Percentiles rank a stretch among this genome's conserved stretches.
phyloP scores from a whole-genome alignment of 1,284 basidiomycete species.

The Golubevia sp. region DNA sequence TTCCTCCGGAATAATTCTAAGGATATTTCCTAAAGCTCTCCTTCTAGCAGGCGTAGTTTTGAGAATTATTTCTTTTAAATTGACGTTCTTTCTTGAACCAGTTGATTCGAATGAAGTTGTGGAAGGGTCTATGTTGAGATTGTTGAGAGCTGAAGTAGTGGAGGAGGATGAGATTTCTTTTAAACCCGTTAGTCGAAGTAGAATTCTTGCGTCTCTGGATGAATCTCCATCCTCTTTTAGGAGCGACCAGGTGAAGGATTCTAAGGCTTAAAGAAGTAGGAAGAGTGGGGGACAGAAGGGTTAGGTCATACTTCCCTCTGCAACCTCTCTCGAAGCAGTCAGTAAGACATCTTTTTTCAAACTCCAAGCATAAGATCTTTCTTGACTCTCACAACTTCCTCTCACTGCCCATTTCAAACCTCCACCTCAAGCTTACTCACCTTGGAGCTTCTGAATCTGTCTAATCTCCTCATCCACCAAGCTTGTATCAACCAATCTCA shows the following conservation, averaged over 20 bases:
- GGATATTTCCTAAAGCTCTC: no score
- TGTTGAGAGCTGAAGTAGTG: background rate
- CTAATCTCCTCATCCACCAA: slow-evolving; percentile 47
- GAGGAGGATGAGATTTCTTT: no score
- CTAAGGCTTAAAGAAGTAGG: slow-evolving; percentile 13
- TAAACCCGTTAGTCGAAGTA: slow-evolving; percentile 22
- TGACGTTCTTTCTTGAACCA: background rate
- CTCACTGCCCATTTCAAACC: no score
- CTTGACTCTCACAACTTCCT: no score
- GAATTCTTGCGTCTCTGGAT: slow-evolving; percentile 27
- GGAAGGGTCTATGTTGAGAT: background rate
- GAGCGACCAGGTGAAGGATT: slow-evolving; percentile 34
- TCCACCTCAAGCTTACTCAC: slow-evolving; percentile 10
- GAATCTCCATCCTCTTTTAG: slow-evolving; percentile 50
- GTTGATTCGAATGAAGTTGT: background rate
- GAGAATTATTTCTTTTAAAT: no score
- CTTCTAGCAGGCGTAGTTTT: no score
- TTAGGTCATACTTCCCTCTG: no score
- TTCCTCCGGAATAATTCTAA: no score
- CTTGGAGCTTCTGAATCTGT: slow-evolving; percentile 41
- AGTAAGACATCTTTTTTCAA: background rate
- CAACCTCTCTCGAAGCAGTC: background rate
- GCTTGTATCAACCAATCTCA: slow-evolving; percentile 47
- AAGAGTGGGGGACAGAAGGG: background rate
- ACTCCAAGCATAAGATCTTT: no score